Percentiles rank a stretch among this genome's conserved stretches.
Evolutionary conservation across 306 rosid species (phyloP).

Genomic region (Cucumis cinereus): DNA sequence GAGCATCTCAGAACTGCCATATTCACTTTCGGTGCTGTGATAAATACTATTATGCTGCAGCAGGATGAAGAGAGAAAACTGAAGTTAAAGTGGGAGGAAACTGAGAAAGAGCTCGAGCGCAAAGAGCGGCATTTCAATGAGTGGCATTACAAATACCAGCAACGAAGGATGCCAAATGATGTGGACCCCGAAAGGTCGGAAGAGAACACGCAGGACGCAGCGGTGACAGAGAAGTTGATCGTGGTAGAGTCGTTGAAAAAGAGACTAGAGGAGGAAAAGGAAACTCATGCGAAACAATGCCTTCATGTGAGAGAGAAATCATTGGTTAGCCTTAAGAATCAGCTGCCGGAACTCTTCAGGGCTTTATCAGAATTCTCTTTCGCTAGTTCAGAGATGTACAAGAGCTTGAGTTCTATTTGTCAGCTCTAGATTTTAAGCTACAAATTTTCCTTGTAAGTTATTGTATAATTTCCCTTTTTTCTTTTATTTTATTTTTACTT

Average conservation of each 20-base stretch:
- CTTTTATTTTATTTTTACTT: not conserved
- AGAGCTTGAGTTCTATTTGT: constrained; percentile 27
- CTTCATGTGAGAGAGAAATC: constrained; percentile 79
- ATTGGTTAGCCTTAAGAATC: constrained; percentile 39
- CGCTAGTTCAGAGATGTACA: constrained; percentile 64
- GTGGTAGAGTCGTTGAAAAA: constrained; percentile 37
- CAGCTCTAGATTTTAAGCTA: constrained; percentile 19
- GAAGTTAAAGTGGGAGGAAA: constrained; percentile 62
- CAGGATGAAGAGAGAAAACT: constrained; percentile 57
- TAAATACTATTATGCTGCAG: constrained; percentile 36
- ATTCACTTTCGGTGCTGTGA: constrained; percentile 45
- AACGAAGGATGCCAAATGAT: constrained; percentile 47
- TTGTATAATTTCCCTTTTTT: not conserved
- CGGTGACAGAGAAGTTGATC: constrained; percentile 42
- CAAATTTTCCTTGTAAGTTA: not conserved
- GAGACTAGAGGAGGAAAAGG: constrained; percentile 63
- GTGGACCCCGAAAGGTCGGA: constrained; percentile 38
- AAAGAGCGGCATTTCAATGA: constrained; percentile 58
- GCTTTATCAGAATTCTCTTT: constrained; percentile 45
- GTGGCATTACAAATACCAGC: constrained; percentile 58
- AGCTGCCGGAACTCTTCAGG: constrained; percentile 78
- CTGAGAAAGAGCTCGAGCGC: constrained; percentile 58
- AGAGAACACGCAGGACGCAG: constrained; percentile 18
- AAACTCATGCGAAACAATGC: constrained; percentile 43
- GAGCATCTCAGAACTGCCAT: constrained; percentile 62